Base-by-base conservation (phyloP, 257 asterid genomes). In the Catharanthus roseus region DNA sequence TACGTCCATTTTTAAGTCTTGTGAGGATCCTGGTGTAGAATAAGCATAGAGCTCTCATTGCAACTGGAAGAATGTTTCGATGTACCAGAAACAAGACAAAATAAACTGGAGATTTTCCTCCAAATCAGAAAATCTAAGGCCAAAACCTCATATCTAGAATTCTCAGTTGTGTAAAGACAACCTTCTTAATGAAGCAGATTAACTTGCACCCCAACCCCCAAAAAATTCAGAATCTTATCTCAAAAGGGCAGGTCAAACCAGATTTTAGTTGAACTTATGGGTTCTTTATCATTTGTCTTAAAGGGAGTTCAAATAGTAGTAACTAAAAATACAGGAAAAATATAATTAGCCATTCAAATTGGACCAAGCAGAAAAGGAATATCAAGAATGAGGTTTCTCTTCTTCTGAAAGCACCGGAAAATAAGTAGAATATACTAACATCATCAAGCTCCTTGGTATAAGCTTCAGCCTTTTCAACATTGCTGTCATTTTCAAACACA, bases 401-500 rank as follows among this genome's bases (percentile, higher is more conserved):
- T 60, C 71, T 55, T 68, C 58, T 13, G 19, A 44, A 58, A 60
- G 55, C 49, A 74, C 75, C 56, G 50, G 36, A 56, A 62, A 31
- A 2, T 38, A 66, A 58, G 38, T 69, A 75, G 53, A 38, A 5
- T 23, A 38, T 71, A 63, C 91, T 88, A 84, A 91, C 99, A 69
- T 88, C 79, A 33, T 84, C 96, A 64, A 93, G 96, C 70, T 85
- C 95, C 82, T 89, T 88, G 73, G 81, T 57, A 75, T 81, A 87
- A 74, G 86, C 87, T 75, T 89, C 90, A 34, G 96, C 99, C 77
- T 76, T 82, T 75, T 87, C 81, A 67, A 91, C 78, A 81, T 84
- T 82, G 80, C 80, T 76, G 71, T 85, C 83, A 77, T 82, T 79
- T 65, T 79, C 84, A 50, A 80, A 38, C 13, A 72, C 77, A 77